Percentiles rank a stretch among this genome's conserved stretches.
These are phyloP conservation scores for Erysimum cheiranthoides DNA, from an alignment of 345 rosid species.

Conservation along the genomic window DNA sequence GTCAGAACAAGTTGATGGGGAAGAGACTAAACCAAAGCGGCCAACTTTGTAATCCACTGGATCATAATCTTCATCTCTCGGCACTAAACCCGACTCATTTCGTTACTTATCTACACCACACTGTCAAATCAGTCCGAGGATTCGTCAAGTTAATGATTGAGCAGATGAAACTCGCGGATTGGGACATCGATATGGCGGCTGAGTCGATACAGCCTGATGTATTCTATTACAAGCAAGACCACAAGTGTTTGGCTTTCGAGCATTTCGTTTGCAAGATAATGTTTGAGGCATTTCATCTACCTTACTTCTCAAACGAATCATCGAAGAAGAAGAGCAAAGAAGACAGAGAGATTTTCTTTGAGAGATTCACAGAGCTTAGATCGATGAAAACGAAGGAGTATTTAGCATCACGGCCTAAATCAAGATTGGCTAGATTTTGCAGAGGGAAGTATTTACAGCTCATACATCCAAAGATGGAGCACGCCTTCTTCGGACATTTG, in stretches of 20 bases:
- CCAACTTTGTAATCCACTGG: conserved; percentile 51
- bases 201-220: conserved; percentile 58
- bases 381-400: conserved; percentile 56
- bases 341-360: conserved; percentile 51
- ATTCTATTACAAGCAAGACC: conserved; percentile 63
- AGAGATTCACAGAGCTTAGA: conserved; percentile 69
- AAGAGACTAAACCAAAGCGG: conserved; percentile 73
- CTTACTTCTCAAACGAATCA: conserved; percentile 53
- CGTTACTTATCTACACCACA: conserved; percentile 54
- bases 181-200: conserved; percentile 82
- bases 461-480: conserved; percentile 81
- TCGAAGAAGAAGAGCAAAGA: conserved; percentile 43
- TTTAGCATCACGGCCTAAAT: conserved; percentile 59
- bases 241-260: conserved; percentile 82
- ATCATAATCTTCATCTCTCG: conserved; percentile 57
- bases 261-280: conserved; percentile 72
- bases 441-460: conserved; percentile 69
- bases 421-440: conserved; percentile 71
- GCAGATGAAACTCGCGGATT: conserved; percentile 66
- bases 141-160: conserved; percentile 66
- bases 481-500: conserved; percentile 68
- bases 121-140: conserved; percentile 72
- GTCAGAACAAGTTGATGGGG: conserved; percentile 58
- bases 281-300: conserved; percentile 73
- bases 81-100: conserved; percentile 65